Evolutionary conservation across 805 yeast genomes (phyloP).

Genomic region (Wickerhamiella azyma): DNA sequence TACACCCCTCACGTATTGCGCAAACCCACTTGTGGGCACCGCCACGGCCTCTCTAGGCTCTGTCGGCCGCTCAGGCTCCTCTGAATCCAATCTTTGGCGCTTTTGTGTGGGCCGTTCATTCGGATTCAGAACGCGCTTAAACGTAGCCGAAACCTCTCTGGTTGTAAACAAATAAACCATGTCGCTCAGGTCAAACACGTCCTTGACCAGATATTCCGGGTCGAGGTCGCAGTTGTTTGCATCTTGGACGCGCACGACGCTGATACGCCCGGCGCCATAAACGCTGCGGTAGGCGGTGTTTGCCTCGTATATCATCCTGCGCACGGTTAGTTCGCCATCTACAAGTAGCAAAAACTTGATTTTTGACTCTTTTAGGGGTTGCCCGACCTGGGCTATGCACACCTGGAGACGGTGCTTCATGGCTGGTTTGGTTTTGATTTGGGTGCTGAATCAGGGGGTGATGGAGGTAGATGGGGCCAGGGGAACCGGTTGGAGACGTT

Average conservation of each 20-base stretch:
- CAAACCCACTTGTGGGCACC: too few relatives aligned
- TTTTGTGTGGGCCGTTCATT: neutral
- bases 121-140: slow-evolving; percentile 2
- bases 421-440: too few relatives aligned
- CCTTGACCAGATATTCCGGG: neutral
- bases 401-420: slow-evolving; percentile 4
- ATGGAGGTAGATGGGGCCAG: too few relatives aligned
- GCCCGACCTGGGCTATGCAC: neutral
- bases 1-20: too few relatives aligned
- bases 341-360: slow-evolving; percentile 1
- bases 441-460: neutral
- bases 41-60: too few relatives aligned
- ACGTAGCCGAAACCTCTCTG: neutral
- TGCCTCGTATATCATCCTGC: neutral
- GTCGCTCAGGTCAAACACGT: neutral
- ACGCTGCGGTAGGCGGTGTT: neutral
- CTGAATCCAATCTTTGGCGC: neutral
- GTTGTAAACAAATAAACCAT: neutral
- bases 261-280: neutral
- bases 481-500: too few relatives aligned
- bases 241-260: slow-evolving; percentile 1
- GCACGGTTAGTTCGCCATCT: neutral
- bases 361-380: neutral
- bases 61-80: too few relatives aligned
- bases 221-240: slow-evolving; percentile 1